These are phyloP conservation scores for Otatea glauca DNA, from an alignment of 176 grass and related monocot genomes.

Conservation along the genomic window DNA sequence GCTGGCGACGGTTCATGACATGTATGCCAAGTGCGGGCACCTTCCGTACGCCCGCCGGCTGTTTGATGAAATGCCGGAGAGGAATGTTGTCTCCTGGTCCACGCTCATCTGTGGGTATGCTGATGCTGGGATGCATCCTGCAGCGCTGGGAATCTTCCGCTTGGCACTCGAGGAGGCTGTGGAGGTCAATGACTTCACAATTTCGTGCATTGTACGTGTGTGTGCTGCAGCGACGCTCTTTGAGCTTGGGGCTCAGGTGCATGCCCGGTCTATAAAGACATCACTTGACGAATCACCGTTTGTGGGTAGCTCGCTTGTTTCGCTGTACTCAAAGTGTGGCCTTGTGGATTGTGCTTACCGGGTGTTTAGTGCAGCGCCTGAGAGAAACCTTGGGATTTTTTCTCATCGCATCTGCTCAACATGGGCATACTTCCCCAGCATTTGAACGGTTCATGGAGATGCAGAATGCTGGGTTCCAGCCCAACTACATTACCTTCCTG, in stretches of 20 bases:
- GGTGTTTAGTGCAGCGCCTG: slow-evolving; percentile 59
- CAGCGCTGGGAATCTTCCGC: slow-evolving; percentile 55
- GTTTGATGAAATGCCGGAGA: slow-evolving; percentile 78
- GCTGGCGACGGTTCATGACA: slow-evolving; percentile 61
- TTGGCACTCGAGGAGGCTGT: slow-evolving; percentile 62
- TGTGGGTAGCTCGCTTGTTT: slow-evolving; percentile 82
- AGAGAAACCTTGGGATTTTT: slow-evolving; percentile 80
- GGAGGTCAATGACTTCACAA: slow-evolving; percentile 79
- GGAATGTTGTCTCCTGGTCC: slow-evolving; percentile 96
- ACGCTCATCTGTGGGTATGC: slow-evolving; percentile 73
- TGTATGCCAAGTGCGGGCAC: slow-evolving; percentile 76
- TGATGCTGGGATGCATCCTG: slow-evolving; percentile 55
- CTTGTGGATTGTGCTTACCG: slow-evolving; percentile 70
- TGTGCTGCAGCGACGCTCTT: slow-evolving; percentile 72
- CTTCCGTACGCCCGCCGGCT: slow-evolving; percentile 52
- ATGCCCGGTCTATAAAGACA: slow-evolving; percentile 68
- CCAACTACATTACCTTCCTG: slow-evolving; percentile 86
- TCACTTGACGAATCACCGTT: slow-evolving; percentile 70
- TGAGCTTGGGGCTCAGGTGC: slow-evolving; percentile 72
- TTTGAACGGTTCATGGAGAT: slow-evolving; percentile 69
- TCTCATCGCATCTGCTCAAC: slow-evolving; percentile 83
- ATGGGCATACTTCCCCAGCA: slow-evolving; percentile 63
- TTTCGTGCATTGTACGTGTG: slow-evolving; percentile 70
- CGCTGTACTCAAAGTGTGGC: slow-evolving; percentile 89
- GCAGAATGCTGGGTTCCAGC: slow-evolving; percentile 63